A percentile compares a stretch with the other conserved stretches of the same genome.
Evolutionary conservation across 331 rosid genomes (phyloP).

Genomic region (Acacia pycnantha): DNA sequence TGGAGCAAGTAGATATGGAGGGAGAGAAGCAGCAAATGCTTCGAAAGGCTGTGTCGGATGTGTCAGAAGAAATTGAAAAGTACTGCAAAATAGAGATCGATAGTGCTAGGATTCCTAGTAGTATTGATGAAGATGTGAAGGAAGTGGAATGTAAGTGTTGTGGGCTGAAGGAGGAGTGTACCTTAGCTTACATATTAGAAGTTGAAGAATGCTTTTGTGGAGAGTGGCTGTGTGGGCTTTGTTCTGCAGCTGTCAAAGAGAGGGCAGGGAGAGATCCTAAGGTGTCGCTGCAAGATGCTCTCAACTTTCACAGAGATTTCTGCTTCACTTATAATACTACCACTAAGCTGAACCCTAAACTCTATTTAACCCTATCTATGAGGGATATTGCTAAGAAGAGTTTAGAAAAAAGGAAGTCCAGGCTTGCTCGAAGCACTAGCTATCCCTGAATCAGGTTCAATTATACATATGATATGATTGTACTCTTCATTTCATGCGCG

Average conservation of each 20-base stretch:
- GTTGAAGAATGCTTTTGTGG: conserved; percentile 43
- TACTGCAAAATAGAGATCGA: conserved; percentile 15
- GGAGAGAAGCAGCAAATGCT: conserved; percentile 20
- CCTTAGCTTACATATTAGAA: conserved; percentile 41
- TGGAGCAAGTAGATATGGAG: not conserved
- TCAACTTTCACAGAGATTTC: conserved; percentile 46
- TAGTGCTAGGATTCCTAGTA: not conserved
- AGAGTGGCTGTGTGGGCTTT: conserved; percentile 77
- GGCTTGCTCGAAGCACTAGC: conserved; percentile 48
- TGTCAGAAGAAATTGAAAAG: conserved; percentile 22
- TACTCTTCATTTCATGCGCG: not conserved
- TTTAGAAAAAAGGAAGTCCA: conserved; percentile 36
- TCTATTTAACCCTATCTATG: conserved; percentile 59
- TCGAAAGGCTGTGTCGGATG: conserved; percentile 29
- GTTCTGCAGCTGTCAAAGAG: conserved; percentile 72
- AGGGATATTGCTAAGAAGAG: conserved; percentile 60
- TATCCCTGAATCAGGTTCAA: conserved; percentile 27
- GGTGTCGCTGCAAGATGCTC: conserved; percentile 40
- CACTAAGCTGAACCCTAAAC: conserved; percentile 60
- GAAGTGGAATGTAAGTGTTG: conserved; percentile 67
- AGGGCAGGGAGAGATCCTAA: conserved; percentile 15
- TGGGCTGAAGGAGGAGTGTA: conserved; percentile 72
- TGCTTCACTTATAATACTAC: conserved; percentile 46
- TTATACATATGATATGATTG: not conserved
- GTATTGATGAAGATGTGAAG: conserved; percentile 36